Base-by-base conservation (phyloP, 208 protist species). In the Leishmania lainsoni region DNA sequence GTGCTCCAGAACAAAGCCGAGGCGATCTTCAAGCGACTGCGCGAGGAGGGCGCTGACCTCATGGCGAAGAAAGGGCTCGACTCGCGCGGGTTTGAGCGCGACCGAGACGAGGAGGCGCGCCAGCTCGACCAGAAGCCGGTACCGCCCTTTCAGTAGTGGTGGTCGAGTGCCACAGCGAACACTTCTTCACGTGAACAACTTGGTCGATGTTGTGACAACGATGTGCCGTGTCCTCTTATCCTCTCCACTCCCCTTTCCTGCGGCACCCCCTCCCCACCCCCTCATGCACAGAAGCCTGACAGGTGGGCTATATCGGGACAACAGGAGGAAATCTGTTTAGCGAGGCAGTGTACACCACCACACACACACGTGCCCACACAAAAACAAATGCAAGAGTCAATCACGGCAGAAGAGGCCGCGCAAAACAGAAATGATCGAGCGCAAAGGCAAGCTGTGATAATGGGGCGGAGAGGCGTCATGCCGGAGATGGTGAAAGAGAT, bases 21-120 rank as follows among this genome's bases (percentile, higher is more conserved):
- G 78, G 89, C 93, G 32, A 74, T 97, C 4, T 95, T 95, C 68
- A 86, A 91, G 73, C 76, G 89, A 39, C 86, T 97, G 45, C 91
- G 87, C 5, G 84, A 94, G 58, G 94, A 97, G 83, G 95, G 91
- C 70, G 90, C 87, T 26, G 86, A 91, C 54, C 56, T 94, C 72
- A 90, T 95, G 83, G 77, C 80, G 79, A 86, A 91, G 77, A 89
- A 89, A 22, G 94, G 92, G 16, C 35, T 95, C 1, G 91, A 94
- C 75, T 76, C 86, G 29, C 72, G 80, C 54, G 89, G 90, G 29
- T 89, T 91, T n/a, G 90, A 95, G 59, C 78, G 81, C 48, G 86
- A 92, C 77, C 75, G 87, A 45, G 92, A 94, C 76, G 88, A 88
- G 71, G 91, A 93, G 26, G 59, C 83, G 48, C 84, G 87, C 10